A percentile compares a stretch with the other conserved stretches of the same genome.
phyloP scores from a whole-genome alignment of 2,329 filamentous ascomycete genomes.

The Dothideomycetes sp. region DNA sequence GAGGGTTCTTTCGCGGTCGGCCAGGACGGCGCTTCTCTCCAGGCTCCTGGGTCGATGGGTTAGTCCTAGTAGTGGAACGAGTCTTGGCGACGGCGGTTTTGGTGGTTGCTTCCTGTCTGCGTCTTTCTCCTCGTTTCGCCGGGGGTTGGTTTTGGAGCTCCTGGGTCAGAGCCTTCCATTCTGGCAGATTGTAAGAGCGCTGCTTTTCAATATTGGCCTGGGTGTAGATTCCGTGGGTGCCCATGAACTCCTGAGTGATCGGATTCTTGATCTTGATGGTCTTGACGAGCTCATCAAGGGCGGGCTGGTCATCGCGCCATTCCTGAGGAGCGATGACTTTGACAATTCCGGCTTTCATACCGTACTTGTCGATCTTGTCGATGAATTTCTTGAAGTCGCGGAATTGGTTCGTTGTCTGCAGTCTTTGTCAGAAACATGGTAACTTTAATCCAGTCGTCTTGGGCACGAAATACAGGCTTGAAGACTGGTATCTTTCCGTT shows the following conservation, averaged over 20 bases:
- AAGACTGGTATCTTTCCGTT: constrained; percentile 82
- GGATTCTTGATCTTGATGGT: constrained; percentile 90
- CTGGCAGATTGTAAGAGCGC: constrained; percentile 88
- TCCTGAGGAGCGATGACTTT: constrained; percentile 90
- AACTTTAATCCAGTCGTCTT: neutral
- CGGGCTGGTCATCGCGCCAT: constrained; percentile 70
- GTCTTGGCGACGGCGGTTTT: constrained; percentile 28
- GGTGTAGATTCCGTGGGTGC: constrained; percentile 87
- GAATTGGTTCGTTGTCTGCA: constrained; percentile 80
- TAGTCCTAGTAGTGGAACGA: constrained; percentile 15
- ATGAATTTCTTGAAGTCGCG: constrained; percentile 88
- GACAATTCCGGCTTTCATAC: constrained; percentile 95
- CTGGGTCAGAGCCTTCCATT: constrained; percentile 89
- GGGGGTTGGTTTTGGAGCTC: constrained; percentile 95
- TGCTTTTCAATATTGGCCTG: constrained; percentile 97
- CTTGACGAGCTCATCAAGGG: constrained; percentile 78
- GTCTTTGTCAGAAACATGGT: constrained; percentile 11
- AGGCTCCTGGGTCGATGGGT: constrained; percentile 19
- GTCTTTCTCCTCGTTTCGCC: constrained; percentile 74
- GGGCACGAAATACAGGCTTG: constrained; percentile 55
- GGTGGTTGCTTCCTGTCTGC: constrained; percentile 45
- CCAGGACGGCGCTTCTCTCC: constrained; percentile 42
- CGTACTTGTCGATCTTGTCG: constrained; percentile 81
- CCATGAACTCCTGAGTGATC: constrained; percentile 97
- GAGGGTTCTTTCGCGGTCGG: constrained; percentile 34